Conservation (phyloP, 257 asterid genomes). For the Gentiana dahurica region DNA sequence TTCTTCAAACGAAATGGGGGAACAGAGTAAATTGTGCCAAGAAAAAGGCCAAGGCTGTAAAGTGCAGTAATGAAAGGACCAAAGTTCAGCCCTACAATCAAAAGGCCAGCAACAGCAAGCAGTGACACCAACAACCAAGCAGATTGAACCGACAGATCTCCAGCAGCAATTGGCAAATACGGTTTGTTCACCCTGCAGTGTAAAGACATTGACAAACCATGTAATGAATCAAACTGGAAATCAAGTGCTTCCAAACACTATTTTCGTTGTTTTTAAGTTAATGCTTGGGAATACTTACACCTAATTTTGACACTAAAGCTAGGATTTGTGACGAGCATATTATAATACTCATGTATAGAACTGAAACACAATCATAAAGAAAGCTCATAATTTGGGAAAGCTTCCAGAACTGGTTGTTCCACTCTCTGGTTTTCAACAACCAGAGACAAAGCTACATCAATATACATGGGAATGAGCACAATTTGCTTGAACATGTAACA, state of each 20-base stretch:
- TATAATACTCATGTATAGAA: too few relatives aligned
- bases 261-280: background rate
- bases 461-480: background rate
- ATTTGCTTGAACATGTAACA: background rate
- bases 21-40: slow-evolving; percentile 92
- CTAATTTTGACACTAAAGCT: too few relatives aligned
- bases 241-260: background rate
- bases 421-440: too few relatives aligned
- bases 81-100: slow-evolving; percentile 70
- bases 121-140: slow-evolving; percentile 80
- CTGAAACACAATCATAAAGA: too few relatives aligned
- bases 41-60: slow-evolving; percentile 86
- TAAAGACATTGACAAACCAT: slow-evolving; percentile 4
- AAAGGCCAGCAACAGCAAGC: slow-evolving; percentile 68
- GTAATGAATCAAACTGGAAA: slow-evolving; percentile 6
- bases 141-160: slow-evolving; percentile 80
- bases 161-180: slow-evolving; percentile 97
- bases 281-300: background rate
- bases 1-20: slow-evolving; percentile 97
- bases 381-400: too few relatives aligned
- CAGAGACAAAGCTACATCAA: background rate
- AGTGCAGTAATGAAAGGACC: slow-evolving; percentile 85
- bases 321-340: too few relatives aligned
- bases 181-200: slow-evolving; percentile 94
- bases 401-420: too few relatives aligned